Evolutionary conservation across 2,329 filamentous ascomycete genomes (phyloP).

Genomic region (Microcyclospora tardicrescens): DNA sequence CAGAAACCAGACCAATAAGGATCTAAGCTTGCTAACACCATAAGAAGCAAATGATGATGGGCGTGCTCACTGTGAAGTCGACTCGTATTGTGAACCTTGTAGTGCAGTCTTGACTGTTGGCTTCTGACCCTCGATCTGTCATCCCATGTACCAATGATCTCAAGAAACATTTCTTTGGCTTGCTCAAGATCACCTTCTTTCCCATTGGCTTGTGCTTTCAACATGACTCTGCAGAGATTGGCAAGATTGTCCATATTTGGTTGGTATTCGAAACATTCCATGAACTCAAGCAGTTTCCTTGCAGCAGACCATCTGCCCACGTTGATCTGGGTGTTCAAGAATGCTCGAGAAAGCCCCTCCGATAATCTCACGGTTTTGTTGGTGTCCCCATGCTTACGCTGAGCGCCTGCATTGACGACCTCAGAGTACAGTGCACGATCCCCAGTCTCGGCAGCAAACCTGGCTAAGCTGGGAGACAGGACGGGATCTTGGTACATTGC

Average conservation of each 20-base stretch:
- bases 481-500: constrained; percentile 33
- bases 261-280: constrained; percentile 1
- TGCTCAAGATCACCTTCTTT: too few species aligned
- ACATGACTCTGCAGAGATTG: constrained; percentile 4
- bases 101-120: constrained; percentile 2
- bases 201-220: background rate
- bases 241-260: constrained; percentile 14
- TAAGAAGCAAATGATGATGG: constrained; percentile 5
- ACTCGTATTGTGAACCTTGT: background rate
- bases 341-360: constrained; percentile 14
- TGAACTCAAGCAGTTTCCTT: constrained; percentile 22
- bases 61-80: background rate
- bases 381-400: background rate
- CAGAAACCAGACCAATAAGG: constrained; percentile 8
- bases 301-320: constrained; percentile 30
- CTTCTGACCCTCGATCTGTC: constrained; percentile 13
- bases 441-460: constrained; percentile 39
- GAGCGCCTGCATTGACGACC: constrained; percentile 9
- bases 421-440: constrained; percentile 26
- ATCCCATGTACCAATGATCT: background rate
- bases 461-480: constrained; percentile 40
- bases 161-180: background rate
- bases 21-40: constrained; percentile 9
- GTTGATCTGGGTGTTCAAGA: constrained; percentile 32
- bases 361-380: background rate